phyloP scores from a whole-genome alignment of 192 early-diverging fungal species.

The Polychytrium aggregatum region DNA sequence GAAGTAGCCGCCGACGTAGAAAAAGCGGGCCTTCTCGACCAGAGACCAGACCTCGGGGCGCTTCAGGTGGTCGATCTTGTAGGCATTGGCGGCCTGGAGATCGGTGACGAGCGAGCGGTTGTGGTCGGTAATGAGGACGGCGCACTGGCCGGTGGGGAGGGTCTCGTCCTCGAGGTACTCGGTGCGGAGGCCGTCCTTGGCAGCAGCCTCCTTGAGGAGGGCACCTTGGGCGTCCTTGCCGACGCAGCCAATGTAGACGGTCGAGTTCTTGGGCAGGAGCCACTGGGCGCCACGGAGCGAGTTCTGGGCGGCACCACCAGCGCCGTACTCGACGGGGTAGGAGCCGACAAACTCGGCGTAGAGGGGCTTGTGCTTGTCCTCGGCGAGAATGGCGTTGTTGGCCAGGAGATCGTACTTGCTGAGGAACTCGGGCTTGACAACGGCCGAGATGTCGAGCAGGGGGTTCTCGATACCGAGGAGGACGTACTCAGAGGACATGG shows the following conservation, averaged over 20 bases:
- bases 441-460: constrained; percentile 90
- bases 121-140: constrained; percentile 83
- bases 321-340: constrained; percentile 65
- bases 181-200: constrained; percentile 73
- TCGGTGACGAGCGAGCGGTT: constrained; percentile 88
- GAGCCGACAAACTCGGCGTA: constrained; percentile 71
- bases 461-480: constrained; percentile 96
- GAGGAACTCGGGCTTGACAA: constrained; percentile 60
- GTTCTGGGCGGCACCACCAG: constrained; percentile 97
- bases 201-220: constrained; percentile 64
- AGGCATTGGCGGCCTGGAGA: constrained; percentile 87
- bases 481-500: no score
- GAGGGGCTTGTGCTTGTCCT: constrained; percentile 74
- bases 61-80: constrained; percentile 55
- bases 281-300: constrained; percentile 71
- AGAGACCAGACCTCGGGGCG: constrained; percentile 70
- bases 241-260: constrained; percentile 89
- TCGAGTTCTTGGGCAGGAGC: constrained; percentile 73
- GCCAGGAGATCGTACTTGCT: constrained; percentile 81
- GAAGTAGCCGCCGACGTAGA: constrained; percentile 94
- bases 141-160: constrained; percentile 88
- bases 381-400: constrained; percentile 93
- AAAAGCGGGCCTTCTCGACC: constrained; percentile 79
- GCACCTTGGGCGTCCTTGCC: constrained; percentile 75
- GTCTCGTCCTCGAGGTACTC: constrained; percentile 74